Evolutionary conservation across 2,329 filamentous ascomycete species (phyloP).

Genomic region (Xylaria sp.): DNA sequence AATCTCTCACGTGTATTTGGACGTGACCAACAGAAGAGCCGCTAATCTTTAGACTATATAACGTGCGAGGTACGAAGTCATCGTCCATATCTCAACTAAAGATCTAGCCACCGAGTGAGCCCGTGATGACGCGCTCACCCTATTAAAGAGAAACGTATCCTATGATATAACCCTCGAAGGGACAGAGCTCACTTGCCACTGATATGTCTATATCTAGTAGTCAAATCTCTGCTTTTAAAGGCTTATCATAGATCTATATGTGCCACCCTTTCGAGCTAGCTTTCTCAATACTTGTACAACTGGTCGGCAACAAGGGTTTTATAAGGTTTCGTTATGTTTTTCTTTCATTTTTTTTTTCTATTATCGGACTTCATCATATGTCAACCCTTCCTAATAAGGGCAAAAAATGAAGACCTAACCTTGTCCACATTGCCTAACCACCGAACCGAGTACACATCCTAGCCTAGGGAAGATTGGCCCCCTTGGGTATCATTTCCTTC

Average conservation of each 20-base stretch:
- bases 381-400: neutral
- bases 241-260: neutral
- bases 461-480: neutral
- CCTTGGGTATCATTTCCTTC: neutral
- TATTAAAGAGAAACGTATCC: neutral
- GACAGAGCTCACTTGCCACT: neutral
- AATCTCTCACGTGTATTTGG: neutral
- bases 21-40: neutral
- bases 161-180: neutral
- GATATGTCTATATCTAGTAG: neutral
- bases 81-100: neutral
- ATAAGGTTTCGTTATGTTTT: neutral
- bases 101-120: neutral
- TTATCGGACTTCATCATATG: neutral
- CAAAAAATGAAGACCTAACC: neutral
- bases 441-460: neutral
- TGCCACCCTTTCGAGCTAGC: neutral
- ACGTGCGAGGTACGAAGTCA: neutral
- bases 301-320: neutral
- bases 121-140: neutral
- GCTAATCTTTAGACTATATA: neutral
- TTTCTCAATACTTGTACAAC: neutral
- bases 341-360: neutral
- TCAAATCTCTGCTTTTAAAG: neutral
- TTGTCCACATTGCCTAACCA: neutral